Evolutionary conservation across 2,329 filamentous ascomycete species (phyloP).

Genomic region (Pseudocercospora fuligena): DNA sequence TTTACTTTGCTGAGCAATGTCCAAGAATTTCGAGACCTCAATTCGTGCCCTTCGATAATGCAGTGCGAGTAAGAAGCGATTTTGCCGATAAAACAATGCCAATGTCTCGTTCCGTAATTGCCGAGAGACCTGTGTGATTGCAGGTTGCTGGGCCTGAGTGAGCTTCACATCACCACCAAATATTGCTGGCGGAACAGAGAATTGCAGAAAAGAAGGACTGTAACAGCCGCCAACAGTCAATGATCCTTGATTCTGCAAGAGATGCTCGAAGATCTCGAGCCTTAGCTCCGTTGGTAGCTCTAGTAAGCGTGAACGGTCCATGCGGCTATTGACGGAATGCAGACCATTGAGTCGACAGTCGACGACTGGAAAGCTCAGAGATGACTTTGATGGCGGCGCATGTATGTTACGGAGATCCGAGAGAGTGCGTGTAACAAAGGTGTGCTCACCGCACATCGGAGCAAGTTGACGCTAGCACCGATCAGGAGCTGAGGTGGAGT

Average conservation of each 20-base stretch:
- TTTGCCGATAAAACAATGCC: constrained; percentile 23
- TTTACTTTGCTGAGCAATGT: constrained; percentile 3
- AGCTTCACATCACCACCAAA: constrained; percentile 11
- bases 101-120: constrained; percentile 20
- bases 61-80: constrained; percentile 21
- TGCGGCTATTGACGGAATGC: not conserved
- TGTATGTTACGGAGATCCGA: not conserved
- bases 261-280: constrained; percentile 24
- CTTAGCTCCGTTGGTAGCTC: constrained; percentile 26
- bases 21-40: constrained; percentile 20
- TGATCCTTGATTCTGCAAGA: constrained; percentile 7
- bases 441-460: constrained; percentile 1
- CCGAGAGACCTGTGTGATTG: constrained; percentile 20
- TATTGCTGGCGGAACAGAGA: constrained; percentile 14
- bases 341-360: not conserved
- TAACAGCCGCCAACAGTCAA: constrained; percentile 20
- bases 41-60: constrained; percentile 20
- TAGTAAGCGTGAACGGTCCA: constrained; percentile 17
- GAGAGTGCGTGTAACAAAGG: not conserved
- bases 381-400: not conserved
- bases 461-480: constrained; percentile 3
- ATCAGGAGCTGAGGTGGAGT: constrained; percentile 1
- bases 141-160: constrained; percentile 15
- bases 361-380: not conserved
- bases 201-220: constrained; percentile 7